Percentiles rank a stretch among this genome's conserved stretches.
Evolutionary conservation across 2,329 filamentous ascomycete genomes (phyloP).

Genomic region (Penicillium digitatum): DNA sequence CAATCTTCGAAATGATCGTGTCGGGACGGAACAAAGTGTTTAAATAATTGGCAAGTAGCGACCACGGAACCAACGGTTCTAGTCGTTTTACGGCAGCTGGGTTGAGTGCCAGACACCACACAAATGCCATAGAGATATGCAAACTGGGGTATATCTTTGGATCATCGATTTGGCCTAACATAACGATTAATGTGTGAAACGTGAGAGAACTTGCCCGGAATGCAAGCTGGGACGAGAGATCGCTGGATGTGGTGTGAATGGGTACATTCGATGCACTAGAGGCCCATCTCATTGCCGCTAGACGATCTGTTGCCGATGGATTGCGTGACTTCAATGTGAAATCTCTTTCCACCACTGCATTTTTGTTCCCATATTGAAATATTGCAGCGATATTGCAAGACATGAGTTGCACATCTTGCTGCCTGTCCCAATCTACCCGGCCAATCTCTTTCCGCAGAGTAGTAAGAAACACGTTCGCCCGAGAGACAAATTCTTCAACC

Average conservation of each 20-base stretch:
- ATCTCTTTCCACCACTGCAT: conserved; percentile 29
- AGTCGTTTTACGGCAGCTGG: conserved; percentile 39
- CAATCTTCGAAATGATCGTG: conserved; percentile 34
- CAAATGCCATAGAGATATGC: conserved; percentile 53
- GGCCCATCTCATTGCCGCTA: conserved; percentile 21
- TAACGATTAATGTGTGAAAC: conserved; percentile 42
- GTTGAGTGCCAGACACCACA: conserved; percentile 44
- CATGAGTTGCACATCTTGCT: conserved; percentile 53
- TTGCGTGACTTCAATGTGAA: conserved; percentile 21
- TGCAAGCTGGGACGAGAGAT: conserved; percentile 26
- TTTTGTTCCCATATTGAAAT: conserved; percentile 51
- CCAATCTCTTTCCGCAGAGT: conserved; percentile 48
- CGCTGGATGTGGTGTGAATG: conserved; percentile 4
- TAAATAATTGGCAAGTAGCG: conserved; percentile 48
- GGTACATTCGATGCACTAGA: neutral
- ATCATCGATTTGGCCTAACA: conserved; percentile 48
- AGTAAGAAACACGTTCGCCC: conserved; percentile 41
- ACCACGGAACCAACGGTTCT: conserved; percentile 50
- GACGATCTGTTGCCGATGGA: conserved; percentile 10
- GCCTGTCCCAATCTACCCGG: conserved; percentile 48
- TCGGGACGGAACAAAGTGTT: conserved; percentile 49
- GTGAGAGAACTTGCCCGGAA: conserved; percentile 41
- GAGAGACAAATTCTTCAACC: conserved; percentile 38
- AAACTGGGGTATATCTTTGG: conserved; percentile 53
- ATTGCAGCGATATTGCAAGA: conserved; percentile 54